Evolutionary conservation across 2,329 filamentous ascomycete species (phyloP), one percentile per base, ranked within the genome.

Genomic region (Phyllosticta citribraziliensis): DNA sequence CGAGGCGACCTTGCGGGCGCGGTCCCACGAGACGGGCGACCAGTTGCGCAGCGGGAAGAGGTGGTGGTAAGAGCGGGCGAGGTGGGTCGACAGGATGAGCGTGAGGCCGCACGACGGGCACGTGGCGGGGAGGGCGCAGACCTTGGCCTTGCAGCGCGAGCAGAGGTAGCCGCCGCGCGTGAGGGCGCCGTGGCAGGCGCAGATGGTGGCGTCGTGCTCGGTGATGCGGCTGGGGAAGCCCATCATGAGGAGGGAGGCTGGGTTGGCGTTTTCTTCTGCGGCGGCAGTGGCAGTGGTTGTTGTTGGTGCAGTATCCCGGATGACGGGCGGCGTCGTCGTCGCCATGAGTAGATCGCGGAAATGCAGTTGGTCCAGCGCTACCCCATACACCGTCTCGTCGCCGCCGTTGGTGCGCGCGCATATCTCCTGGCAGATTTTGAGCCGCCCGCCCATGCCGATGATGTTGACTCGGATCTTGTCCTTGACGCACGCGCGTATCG

Each of bases 61-160:
- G 61, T 75, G 73, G 62, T 75, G 73, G 59, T 75, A 75, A 47
- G 69, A 72, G 57, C 73, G 66, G 1, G 73, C 73, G 11, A 75
- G 66, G 64, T 75, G 73, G 0, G 94, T 99, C 0, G 91, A 96
- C 2, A 97, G 82, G 64, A 99, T 96, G 40, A 99, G 83, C 0
- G 93, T 97, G 56, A 99, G 82, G 17, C 90, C 87, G 74, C 94
- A 99, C 25, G 88, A 86, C 0, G 94, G 93, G 70, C 94, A 99
- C 70, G 96, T 92, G 40, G 91, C 86, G 0, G 94, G 94, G 47
- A 99, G 78, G 56, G 85, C 84, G 79, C 94, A 99, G 50, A 99
- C 92, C 75, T 95, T 95, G 64, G 87, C 85, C 57, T 83, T 84
- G 76, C 94, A 99, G 62, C 94, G 84, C 14, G 91, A 94, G 78